A percentile compares a stretch with the other conserved stretches of the same genome.
These are phyloP conservation scores for Ilyonectria mors-panacis DNA, from an alignment of 2,329 filamentous ascomycete species.

Conservation along the genomic window DNA sequence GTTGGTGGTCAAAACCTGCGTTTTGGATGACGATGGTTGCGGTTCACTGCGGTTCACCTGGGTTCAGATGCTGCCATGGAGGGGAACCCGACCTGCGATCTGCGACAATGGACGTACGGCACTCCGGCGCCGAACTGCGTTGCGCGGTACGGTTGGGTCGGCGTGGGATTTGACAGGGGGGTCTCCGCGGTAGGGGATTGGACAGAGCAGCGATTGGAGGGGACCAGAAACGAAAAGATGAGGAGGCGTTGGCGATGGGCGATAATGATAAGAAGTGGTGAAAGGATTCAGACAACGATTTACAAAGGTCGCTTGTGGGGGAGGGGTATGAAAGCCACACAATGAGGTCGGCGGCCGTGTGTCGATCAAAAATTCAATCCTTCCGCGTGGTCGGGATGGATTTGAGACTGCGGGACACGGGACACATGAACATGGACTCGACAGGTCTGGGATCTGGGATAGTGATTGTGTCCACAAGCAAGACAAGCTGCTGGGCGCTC, in stretches of 20 bases:
- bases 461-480: too few species aligned
- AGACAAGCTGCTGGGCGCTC: neutral
- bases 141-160: slow-evolving; percentile 14
- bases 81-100: slow-evolving; percentile 21
- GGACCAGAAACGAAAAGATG: neutral
- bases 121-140: slow-evolving; percentile 25
- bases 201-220: slow-evolving; percentile 24
- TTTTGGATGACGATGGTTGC: neutral
- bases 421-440: slow-evolving; percentile 2
- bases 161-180: slow-evolving; percentile 27
- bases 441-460: neutral
- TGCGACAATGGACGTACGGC: slow-evolving; percentile 22
- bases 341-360: neutral
- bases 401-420: slow-evolving; percentile 7
- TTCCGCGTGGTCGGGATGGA: slow-evolving; percentile 6
- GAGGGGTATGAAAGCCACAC: neutral
- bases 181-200: slow-evolving; percentile 5
- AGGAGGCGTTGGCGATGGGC: slow-evolving; percentile 2
- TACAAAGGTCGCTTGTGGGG: neutral
- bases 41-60: neutral
- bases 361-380: slow-evolving; percentile 5
- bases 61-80: neutral
- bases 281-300: neutral
- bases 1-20: too few species aligned
- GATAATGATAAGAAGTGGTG: slow-evolving; percentile 19